Evolutionary conservation across 495 filamentous ascomycete species (phyloP).

Genomic region (Copromyces sp.): DNA sequence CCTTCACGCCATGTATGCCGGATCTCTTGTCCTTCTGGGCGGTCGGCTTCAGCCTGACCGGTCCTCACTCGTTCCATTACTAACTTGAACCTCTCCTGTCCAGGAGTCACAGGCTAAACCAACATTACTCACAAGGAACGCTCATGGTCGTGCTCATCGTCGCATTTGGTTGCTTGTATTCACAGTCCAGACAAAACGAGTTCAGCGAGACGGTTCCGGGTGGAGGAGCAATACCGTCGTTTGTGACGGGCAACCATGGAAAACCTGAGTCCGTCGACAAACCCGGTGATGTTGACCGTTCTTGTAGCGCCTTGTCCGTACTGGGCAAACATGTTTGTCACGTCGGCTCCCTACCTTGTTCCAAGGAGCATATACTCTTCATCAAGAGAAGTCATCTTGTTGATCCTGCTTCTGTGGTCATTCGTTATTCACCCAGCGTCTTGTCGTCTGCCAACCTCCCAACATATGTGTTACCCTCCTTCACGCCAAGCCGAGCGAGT

Average conservation of each 20-base stretch:
- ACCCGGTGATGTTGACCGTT: background rate
- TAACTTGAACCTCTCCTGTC: background rate
- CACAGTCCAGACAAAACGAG: slow-evolving; percentile 9
- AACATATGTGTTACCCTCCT: background rate
- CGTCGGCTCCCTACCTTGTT: background rate
- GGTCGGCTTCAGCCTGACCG: background rate
- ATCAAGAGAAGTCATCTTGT: background rate
- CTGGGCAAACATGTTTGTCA: background rate
- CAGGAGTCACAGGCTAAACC: background rate
- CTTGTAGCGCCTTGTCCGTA: background rate
- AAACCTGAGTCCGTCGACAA: background rate
- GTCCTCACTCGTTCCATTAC: background rate
- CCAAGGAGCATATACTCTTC: background rate
- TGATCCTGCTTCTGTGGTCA: background rate
- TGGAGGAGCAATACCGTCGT: background rate
- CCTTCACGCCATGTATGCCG: background rate
- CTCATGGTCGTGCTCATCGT: background rate
- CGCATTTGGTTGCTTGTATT: background rate
- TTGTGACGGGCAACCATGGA: background rate
- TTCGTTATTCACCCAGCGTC: background rate
- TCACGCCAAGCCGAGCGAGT: background rate
- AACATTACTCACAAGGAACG: background rate
- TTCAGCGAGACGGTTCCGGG: background rate
- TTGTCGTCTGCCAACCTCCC: background rate
- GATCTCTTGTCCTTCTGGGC: background rate